Evolutionary conservation across 2,329 filamentous ascomycete species (phyloP).

Genomic region (Eutypa lata): DNA sequence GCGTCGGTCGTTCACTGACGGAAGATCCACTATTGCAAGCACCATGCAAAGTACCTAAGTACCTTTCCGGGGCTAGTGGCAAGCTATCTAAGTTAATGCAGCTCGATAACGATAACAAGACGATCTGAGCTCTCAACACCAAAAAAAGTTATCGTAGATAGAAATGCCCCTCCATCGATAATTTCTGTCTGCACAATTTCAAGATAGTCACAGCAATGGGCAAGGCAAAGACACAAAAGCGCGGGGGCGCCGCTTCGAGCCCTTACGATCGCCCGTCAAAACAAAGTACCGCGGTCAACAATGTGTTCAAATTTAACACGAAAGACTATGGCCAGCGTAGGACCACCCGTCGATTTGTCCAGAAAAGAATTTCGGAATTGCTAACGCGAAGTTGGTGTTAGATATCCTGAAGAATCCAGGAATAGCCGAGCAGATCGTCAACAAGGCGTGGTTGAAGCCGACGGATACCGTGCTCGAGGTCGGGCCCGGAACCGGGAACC

Average conservation of each 20-base stretch:
- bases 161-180: constrained; percentile 1
- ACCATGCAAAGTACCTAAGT: background rate
- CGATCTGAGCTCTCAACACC: background rate
- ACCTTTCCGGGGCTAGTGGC: background rate
- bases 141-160: background rate
- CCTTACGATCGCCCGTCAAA: constrained; percentile 41
- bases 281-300: constrained; percentile 53
- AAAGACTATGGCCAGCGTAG: constrained; percentile 66
- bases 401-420: constrained; percentile 93
- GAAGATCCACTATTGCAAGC: background rate
- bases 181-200: background rate
- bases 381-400: constrained; percentile 27
- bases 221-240: constrained; percentile 38
- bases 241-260: constrained; percentile 27
- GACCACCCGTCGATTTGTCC: background rate
- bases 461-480: constrained; percentile 87
- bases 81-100: background rate
- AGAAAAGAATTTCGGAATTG: background rate
- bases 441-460: constrained; percentile 87
- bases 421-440: constrained; percentile 65
- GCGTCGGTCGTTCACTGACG: background rate
- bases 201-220: constrained; percentile 30
- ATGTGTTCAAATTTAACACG: constrained; percentile 97
- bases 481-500: constrained; percentile 75
- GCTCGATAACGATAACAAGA: background rate